Percentiles rank a stretch among this genome's conserved stretches.
Evolutionary conservation across 805 yeast species (phyloP).

Genomic region (Tetrapisispora pingtungensis): DNA sequence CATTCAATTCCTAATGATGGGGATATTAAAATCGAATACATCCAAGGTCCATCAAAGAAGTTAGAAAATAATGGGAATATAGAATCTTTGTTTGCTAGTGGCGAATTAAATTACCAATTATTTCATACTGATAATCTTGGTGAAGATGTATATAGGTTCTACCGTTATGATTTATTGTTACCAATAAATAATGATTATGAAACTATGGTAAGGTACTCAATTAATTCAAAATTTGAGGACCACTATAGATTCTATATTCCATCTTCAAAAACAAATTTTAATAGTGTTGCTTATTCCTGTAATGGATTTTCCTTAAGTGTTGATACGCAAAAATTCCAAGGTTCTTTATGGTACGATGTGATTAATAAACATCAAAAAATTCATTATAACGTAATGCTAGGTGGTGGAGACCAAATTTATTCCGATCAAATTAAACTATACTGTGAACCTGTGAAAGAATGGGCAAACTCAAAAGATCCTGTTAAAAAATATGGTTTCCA

Average conservation of each 20-base stretch:
- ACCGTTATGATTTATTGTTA: conserved; percentile 53
- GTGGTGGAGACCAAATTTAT: conserved; percentile 96
- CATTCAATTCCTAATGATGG: conserved; percentile 19
- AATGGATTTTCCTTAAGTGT: conserved; percentile 79
- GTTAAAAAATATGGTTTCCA: conserved; percentile 36
- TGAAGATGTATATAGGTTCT: conserved; percentile 42
- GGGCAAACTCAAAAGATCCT: conserved; percentile 51
- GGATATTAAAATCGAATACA: conserved; percentile 22
- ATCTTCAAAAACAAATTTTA: conserved; percentile 54
- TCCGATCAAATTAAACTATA: conserved; percentile 67
- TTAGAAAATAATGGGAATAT: conserved; percentile 28
- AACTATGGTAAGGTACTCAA: conserved; percentile 51
- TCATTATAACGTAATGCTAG: conserved; percentile 85
- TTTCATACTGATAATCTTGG: conserved; percentile 32
- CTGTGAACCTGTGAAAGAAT: conserved; percentile 43
- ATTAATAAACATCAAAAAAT: conserved; percentile 52
- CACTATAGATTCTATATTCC: conserved; percentile 66
- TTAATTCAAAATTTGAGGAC: conserved; percentile 38
- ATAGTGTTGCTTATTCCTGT: conserved; percentile 75
- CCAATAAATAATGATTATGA: conserved; percentile 35
- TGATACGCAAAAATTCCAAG: conserved; percentile 55
- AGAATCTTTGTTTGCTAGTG: not conserved
- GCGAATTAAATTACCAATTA: conserved; percentile 33
- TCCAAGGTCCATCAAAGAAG: conserved; percentile 2
- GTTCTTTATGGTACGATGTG: conserved; percentile 83